These are phyloP conservation scores for Pharnaceum exiguum DNA, from an alignment of 148 eudicot genomes.

Conservation along the genomic window DNA sequence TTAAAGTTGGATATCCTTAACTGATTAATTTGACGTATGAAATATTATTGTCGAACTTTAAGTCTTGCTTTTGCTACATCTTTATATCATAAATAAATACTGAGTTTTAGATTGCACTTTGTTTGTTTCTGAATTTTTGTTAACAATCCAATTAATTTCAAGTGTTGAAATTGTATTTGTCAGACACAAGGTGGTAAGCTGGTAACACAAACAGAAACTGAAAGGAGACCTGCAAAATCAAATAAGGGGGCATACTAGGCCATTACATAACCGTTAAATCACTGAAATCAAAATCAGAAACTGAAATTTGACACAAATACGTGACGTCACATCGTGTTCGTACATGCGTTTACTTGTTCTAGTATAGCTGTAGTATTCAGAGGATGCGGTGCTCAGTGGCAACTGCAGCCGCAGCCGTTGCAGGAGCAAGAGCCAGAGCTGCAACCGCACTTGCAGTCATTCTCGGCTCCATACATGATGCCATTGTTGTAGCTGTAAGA, in stretches of 20 bases:
- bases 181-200: background rate
- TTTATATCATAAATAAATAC: no score
- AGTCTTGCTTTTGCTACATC: no score
- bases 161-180: no score
- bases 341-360: background rate
- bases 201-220: background rate
- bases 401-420: slow-evolving; percentile 3
- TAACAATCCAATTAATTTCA: no score
- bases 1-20: no score
- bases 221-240: background rate
- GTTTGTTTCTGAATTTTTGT: no score
- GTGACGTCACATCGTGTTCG: background rate
- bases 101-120: no score
- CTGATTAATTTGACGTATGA: no score
- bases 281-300: background rate
- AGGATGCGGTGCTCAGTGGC: slow-evolving; percentile 8
- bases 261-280: background rate
- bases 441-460: slow-evolving; percentile 9
- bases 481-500: background rate
- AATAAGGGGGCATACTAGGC: background rate
- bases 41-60: no score
- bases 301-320: background rate
- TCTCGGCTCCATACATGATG: background rate
- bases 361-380: background rate
- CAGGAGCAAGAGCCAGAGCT: slow-evolving; percentile 5